Evolutionary conservation across 1,284 basidiomycete genomes (phyloP).

Genomic region (Earliella scabrosa): DNA sequence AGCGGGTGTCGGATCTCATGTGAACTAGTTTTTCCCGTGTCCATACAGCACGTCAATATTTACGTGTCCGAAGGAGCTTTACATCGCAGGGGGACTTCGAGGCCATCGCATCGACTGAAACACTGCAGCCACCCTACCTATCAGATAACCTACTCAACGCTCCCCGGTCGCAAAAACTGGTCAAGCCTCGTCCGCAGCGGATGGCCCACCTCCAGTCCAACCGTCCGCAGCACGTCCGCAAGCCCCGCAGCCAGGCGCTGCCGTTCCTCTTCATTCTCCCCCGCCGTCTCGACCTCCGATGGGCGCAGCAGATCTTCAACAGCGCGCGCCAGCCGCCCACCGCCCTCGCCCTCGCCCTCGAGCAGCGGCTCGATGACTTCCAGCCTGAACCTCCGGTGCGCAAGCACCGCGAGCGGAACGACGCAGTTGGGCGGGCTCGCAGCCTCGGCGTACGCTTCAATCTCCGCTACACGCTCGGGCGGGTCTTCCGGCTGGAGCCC

Average conservation of each 20-base stretch:
- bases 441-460: constrained; percentile 74
- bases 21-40: too few relatives aligned
- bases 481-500: constrained; percentile 60
- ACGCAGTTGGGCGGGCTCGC: constrained; percentile 68
- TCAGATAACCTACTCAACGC: too few relatives aligned
- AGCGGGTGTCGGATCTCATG: too few relatives aligned
- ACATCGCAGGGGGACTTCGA: too few relatives aligned
- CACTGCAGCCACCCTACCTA: too few relatives aligned
- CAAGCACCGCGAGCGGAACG: constrained; percentile 64
- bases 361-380: constrained; percentile 73
- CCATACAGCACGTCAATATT: too few relatives aligned
- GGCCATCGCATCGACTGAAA: too few relatives aligned
- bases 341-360: constrained; percentile 48
- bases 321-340: constrained; percentile 65
- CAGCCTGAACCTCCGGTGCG: constrained; percentile 68
- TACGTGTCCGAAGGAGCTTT: too few relatives aligned
- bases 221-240: constrained; percentile 50
- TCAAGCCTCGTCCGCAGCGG: constrained; percentile 67
- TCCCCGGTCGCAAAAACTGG: constrained; percentile 43
- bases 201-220: constrained; percentile 65
- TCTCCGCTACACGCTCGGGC: constrained; percentile 50
- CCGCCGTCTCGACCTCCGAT: constrained; percentile 56
- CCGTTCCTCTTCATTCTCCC: constrained; percentile 50
- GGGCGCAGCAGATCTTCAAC: constrained; percentile 67
- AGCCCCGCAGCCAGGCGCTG: constrained; percentile 52